phyloP scores from a whole-genome alignment of 257 asterid genomes.

The Forsythia viridissima region DNA sequence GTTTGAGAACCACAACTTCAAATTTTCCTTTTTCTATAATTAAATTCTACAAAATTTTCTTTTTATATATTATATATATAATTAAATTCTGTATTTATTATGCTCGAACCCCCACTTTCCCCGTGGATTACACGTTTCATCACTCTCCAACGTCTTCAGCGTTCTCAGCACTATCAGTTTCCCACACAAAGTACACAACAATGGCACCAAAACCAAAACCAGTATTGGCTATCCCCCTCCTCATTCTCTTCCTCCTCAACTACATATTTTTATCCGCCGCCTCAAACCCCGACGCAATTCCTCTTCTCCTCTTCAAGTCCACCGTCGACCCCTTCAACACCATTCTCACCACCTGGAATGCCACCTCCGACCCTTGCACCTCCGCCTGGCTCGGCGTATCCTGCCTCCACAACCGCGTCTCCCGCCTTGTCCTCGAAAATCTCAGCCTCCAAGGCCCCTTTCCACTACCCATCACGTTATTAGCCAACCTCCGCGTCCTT shows the following conservation, averaged over 20 bases:
- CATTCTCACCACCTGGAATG: slow-evolving; percentile 33
- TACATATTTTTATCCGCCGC: not conserved
- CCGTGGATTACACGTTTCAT: not conserved
- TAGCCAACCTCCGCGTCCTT: slow-evolving; percentile 67
- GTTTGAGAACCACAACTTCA: not conserved
- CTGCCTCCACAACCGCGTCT: slow-evolving; percentile 35
- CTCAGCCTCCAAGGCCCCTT: slow-evolving; percentile 45
- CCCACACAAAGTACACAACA: not conserved
- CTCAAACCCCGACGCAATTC: slow-evolving; percentile 29
- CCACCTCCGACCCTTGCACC: slow-evolving; percentile 33
- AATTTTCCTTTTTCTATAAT: not conserved
- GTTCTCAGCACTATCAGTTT: not conserved
- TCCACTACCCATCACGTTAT: slow-evolving; percentile 39
- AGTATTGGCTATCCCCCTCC: not conserved
- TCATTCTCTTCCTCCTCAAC: not conserved
- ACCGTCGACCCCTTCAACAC: slow-evolving; percentile 24
- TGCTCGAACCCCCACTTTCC: too few species aligned
- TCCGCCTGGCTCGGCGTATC: slow-evolving; percentile 38
- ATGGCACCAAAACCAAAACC: not conserved
- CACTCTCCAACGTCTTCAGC: not conserved
- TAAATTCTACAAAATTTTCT: too few species aligned
- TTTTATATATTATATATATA: too few species aligned
- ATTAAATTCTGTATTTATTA: too few species aligned
- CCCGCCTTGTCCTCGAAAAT: slow-evolving; percentile 41
- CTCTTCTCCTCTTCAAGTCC: slow-evolving; percentile 43